phyloP scores from a whole-genome alignment of 805 yeast genomes.

The Myxozyma neglecta region DNA sequence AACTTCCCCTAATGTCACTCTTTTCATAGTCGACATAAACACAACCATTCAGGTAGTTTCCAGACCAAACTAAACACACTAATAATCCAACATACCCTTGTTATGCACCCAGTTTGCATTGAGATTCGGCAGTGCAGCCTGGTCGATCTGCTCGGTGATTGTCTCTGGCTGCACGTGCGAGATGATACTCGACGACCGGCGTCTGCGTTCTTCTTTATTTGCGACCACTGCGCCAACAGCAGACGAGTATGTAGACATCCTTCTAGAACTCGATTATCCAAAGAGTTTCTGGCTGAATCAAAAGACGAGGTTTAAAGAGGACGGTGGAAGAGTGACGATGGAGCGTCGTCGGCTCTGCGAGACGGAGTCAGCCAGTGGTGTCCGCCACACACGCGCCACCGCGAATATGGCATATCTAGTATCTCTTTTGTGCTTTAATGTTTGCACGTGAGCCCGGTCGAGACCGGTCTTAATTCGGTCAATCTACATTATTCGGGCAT shows the following conservation, averaged over 20 bases:
- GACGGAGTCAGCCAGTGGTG: neutral
- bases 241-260: conserved; percentile 23
- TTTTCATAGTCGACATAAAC: neutral
- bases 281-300: neutral
- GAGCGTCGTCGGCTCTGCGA: neutral
- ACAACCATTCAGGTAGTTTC: neutral
- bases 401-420: neutral
- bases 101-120: conserved; percentile 96
- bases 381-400: neutral
- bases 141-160: conserved; percentile 88
- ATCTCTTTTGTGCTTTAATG: neutral
- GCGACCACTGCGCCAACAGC: conserved; percentile 22
- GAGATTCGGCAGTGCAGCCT: conserved; percentile 80
- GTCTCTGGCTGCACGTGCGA: conserved; percentile 94
- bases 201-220: conserved; percentile 41
- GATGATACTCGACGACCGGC: conserved; percentile 85
- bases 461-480: neutral
- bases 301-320: neutral
- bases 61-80: neutral
- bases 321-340: neutral
- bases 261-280: neutral
- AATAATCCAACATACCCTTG: conserved; percentile 53
- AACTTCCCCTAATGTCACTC: neutral
- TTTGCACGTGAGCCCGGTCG: neutral
- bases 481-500: too few relatives aligned